Evolutionary conservation across 2,329 filamentous ascomycete genomes (phyloP).

Genomic region (Conoideocrella luteorostrata): DNA sequence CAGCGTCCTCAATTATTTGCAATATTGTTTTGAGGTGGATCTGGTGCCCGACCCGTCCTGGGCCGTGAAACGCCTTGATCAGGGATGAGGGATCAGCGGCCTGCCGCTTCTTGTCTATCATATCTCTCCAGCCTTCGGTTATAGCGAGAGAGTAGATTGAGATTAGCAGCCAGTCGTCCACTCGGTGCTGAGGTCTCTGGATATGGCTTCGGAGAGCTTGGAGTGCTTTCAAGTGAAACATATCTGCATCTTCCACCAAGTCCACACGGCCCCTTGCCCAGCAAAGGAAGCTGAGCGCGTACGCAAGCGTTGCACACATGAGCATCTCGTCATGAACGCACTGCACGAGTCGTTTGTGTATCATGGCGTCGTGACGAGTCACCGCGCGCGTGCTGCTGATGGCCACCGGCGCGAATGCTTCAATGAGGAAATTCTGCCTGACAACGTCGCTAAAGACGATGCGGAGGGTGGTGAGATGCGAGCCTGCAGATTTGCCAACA

Average conservation of each 20-base stretch:
- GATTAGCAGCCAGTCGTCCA: neutral
- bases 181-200: neutral
- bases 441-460: neutral
- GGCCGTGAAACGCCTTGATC: too few species aligned
- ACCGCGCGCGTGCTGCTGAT: neutral
- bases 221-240: neutral
- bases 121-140: neutral
- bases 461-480: too few species aligned
- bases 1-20: neutral
- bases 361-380: neutral
- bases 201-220: neutral
- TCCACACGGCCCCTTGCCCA: neutral
- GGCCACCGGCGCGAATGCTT: neutral
- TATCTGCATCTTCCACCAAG: too few species aligned
- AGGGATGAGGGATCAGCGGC: neutral
- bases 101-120: too few species aligned
- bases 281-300: neutral
- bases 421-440: neutral
- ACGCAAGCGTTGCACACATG: neutral
- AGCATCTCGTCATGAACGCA: neutral
- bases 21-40: neutral
- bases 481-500: too few species aligned
- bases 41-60: too few species aligned
- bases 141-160: neutral
- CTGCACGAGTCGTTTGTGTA: neutral